Base-by-base conservation (phyloP, 2,329 filamentous ascomycete species). In the Aspergillus proliferans region DNA sequence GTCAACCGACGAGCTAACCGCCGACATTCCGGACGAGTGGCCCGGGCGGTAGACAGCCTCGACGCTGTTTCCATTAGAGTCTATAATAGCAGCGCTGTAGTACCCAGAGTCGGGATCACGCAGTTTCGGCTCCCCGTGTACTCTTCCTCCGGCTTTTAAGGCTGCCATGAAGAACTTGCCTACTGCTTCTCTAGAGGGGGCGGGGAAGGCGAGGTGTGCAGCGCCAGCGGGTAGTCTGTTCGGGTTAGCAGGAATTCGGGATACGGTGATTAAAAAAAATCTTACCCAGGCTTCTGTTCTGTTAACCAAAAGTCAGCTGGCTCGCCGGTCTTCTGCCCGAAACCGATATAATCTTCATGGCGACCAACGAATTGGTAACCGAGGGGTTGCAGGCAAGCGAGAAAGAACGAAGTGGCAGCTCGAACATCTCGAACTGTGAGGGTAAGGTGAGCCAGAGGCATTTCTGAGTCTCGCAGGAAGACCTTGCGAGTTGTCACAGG, bases 61-160 rank as follows among this genome's bases (percentile, higher is more conserved):
- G 64, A 95, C 83, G 58, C 80, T 86, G 71, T 95, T 94, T 45
- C 87, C 87, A 71, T 95, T 88, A 47, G 88, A 78, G 68, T 95
- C 89, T 52, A 83, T 78, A 38, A 89, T 72, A 6, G 80, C 80
- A 43, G 82, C 81, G 53, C 81, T 84, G 70, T 83, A 76, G 72
- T 81, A 74, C 69, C 79, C 71, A 61, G 74, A 72, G 3, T 78
- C 72, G 15, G 73, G 69, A 62, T 79, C 77, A 49, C 80, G 73
- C 62, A 71, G 60, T 58, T 74, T 73, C 58, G 78, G 80, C 43
- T 80, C 73, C 30, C 79, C 79, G 59, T 82, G 79, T 21, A 81
- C 76, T 52, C 74, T 75, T 15, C 76, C 82, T 45, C 82, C 81
- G 42, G 87, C 84, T 58, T 80, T 83, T 46, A 87, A 71, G 9